phyloP scores from a whole-genome alignment of 2,329 filamentous ascomycete species.

The Venturia effusa region DNA sequence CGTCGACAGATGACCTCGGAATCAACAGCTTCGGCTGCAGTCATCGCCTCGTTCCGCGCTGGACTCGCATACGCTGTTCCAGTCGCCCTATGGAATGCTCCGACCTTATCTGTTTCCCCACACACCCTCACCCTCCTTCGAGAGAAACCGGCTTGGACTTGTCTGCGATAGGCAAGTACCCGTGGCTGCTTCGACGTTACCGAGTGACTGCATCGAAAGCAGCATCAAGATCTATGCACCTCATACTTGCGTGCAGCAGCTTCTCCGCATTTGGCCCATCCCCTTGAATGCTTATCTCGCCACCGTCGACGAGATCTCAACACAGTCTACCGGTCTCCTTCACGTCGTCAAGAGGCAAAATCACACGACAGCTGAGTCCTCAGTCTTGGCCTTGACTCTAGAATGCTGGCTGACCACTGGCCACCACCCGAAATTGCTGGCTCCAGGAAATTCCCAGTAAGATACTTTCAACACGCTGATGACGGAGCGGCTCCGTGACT shows the following conservation, averaged over 20 bases:
- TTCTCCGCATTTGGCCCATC: neutral
- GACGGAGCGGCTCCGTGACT: neutral
- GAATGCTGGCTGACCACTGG: neutral
- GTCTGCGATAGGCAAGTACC: neutral
- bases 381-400: too few relatives aligned
- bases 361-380: too few relatives aligned
- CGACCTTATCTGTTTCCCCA: neutral
- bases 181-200: neutral
- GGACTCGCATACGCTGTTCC: neutral
- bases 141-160: neutral
- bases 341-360: neutral
- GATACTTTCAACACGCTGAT: neutral
- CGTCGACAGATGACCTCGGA: too few relatives aligned
- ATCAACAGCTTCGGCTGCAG: too few relatives aligned
- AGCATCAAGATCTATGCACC: neutral
- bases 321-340: neutral
- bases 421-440: neutral
- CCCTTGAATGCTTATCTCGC: neutral
- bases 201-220: neutral
- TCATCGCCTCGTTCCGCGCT: too few relatives aligned
- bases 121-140: neutral
- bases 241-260: neutral
- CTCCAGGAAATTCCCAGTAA: neutral
- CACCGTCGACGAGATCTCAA: neutral
- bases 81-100: neutral